Percentiles rank a stretch among this genome's conserved stretches.
phyloP scores from a whole-genome alignment of 2,329 filamentous ascomycete species.

The Cercospora sp. region DNA sequence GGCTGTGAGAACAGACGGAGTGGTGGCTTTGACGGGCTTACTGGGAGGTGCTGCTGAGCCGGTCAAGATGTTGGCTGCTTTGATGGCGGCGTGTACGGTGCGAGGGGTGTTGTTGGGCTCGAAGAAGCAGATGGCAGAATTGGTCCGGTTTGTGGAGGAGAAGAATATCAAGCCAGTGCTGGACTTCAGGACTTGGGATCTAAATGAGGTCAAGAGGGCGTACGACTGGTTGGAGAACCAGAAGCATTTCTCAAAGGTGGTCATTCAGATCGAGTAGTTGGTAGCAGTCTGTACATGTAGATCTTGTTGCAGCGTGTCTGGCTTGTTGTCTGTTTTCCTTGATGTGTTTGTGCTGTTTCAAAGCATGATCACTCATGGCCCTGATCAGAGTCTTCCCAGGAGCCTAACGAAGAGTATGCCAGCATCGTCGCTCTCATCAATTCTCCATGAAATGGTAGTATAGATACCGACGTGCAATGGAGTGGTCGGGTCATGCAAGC shows the following conservation, averaged over 20 bases:
- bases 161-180: constrained; percentile 32
- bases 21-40: constrained; percentile 33
- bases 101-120: constrained; percentile 26
- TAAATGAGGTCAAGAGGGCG: constrained; percentile 35
- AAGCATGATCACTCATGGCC: too few relatives aligned
- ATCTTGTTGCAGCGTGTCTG: neutral
- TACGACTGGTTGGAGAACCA: constrained; percentile 34
- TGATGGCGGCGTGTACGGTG: constrained; percentile 21
- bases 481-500: neutral
- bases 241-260: constrained; percentile 39
- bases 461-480: neutral
- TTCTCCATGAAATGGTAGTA: neutral
- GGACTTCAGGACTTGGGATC: constrained; percentile 41
- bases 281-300: neutral
- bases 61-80: constrained; percentile 23
- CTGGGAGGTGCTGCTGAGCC: constrained; percentile 16
- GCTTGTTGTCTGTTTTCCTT: neutral
- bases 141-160: constrained; percentile 27
- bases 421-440: neutral
- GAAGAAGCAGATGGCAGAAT: constrained; percentile 21
- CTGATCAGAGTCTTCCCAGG: too few relatives aligned
- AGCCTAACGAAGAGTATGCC: neutral
- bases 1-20: constrained; percentile 41
- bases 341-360: neutral
- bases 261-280: constrained; percentile 20